These are phyloP conservation scores for Amanita pallidorosea DNA, from an alignment of 768 basidiomycete species.

Conservation along the genomic window DNA sequence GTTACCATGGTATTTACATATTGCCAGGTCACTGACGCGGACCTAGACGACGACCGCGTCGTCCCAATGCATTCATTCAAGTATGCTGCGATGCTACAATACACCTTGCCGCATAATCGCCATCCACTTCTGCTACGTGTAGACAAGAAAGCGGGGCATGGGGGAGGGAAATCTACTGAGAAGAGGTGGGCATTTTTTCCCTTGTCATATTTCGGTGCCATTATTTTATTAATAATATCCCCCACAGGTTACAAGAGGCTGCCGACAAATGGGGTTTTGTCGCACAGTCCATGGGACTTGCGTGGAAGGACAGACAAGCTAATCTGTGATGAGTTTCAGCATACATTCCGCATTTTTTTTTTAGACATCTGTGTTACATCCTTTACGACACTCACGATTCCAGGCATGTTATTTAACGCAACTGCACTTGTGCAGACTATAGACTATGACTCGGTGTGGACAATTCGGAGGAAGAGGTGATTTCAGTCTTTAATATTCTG, in stretches of 20 bases:
- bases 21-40: background rate
- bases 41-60: slow-evolving; percentile 73
- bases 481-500: slow-evolving; percentile 77
- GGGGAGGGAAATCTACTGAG: slow-evolving; percentile 68
- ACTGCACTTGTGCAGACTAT: background rate
- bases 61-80: slow-evolving; percentile 84
- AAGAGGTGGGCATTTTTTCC: slow-evolving; percentile 35
- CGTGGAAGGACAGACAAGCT: slow-evolving; percentile 20
- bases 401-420: background rate
- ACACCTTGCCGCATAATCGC: slow-evolving; percentile 51
- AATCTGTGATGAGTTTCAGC: slow-evolving; percentile 8
- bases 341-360: background rate
- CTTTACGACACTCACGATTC: background rate
- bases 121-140: slow-evolving; percentile 68
- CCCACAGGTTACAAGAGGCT: slow-evolving; percentile 56
- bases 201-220: background rate
- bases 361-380: background rate
- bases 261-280: slow-evolving; percentile 75
- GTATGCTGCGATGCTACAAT: slow-evolving; percentile 66
- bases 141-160: slow-evolving; percentile 74
- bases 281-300: slow-evolving; percentile 49
- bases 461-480: slow-evolving; percentile 21
- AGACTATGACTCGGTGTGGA: background rate
- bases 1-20: background rate
- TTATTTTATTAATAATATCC: too few species aligned